Conservation (phyloP, 176 grass and related monocot genomes). For the Oryza longistaminata region DNA sequence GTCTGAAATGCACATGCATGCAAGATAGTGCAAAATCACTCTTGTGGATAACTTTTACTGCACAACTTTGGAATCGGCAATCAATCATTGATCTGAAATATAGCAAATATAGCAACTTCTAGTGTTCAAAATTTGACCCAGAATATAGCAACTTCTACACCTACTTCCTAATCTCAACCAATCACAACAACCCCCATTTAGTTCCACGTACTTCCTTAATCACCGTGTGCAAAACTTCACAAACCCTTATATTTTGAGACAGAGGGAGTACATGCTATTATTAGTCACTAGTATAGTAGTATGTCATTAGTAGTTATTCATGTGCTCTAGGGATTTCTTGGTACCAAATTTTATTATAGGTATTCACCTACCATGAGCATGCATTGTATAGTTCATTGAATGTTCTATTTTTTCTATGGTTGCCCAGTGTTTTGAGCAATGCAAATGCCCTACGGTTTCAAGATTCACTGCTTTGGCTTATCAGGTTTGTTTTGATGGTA, state of each 20-base stretch:
- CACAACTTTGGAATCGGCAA: not conserved
- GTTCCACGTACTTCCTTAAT: too few relatives aligned
- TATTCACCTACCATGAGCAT: constrained; percentile 7
- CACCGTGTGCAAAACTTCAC: too few relatives aligned
- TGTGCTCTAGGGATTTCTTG: constrained; percentile 12
- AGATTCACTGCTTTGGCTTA: constrained; percentile 80
- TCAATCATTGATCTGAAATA: not conserved
- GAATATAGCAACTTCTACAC: too few relatives aligned
- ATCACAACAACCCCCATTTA: too few relatives aligned
- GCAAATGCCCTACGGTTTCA: constrained; percentile 64
- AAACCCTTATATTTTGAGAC: not conserved
- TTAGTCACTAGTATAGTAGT: not conserved
- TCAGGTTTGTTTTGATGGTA: constrained; percentile 59
- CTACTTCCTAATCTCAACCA: too few relatives aligned
- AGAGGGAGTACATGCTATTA: too few relatives aligned
- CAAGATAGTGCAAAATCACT: not conserved
- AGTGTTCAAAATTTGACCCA: too few relatives aligned
- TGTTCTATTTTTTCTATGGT: constrained; percentile 17
- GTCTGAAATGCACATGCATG: not conserved
- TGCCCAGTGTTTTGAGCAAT: constrained; percentile 70
- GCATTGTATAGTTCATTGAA: constrained; percentile 30
- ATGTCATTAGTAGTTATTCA: constrained; percentile 16
- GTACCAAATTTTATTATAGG: not conserved
- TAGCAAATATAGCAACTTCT: too few relatives aligned
- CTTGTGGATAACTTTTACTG: not conserved